Percentiles rank a stretch among this genome's conserved stretches.
Evolutionary conservation across 2,329 filamentous ascomycete species (phyloP).

Genomic region (Colletotrichum sp.): DNA sequence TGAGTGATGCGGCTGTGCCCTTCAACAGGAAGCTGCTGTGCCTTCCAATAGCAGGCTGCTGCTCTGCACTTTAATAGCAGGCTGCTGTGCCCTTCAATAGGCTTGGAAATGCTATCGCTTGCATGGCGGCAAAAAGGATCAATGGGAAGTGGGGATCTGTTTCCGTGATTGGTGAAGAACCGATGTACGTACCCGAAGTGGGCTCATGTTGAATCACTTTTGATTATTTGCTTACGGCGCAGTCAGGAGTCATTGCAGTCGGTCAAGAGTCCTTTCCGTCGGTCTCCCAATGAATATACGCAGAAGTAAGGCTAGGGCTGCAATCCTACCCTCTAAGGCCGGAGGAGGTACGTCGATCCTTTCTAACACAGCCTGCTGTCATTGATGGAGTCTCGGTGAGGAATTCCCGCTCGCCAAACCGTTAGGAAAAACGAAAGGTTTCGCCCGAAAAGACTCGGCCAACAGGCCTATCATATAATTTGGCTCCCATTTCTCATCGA

Average conservation of each 20-base stretch:
- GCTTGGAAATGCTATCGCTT: neutral
- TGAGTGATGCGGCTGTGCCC: too few relatives aligned
- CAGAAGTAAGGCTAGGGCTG: neutral
- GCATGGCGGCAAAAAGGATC: neutral
- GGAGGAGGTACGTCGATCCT: neutral
- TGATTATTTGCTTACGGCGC: neutral
- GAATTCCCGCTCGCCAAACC: neutral
- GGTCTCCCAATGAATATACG: neutral
- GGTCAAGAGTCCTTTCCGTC: neutral
- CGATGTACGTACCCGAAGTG: neutral
- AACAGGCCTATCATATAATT: neutral
- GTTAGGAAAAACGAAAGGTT: neutral
- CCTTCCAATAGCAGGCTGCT: too few relatives aligned
- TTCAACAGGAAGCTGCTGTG: too few relatives aligned
- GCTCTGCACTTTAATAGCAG: too few relatives aligned
- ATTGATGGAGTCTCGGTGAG: neutral
- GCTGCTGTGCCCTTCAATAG: neutral
- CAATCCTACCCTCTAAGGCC: neutral
- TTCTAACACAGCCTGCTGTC: neutral
- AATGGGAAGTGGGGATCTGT: neutral
- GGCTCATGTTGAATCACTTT: neutral
- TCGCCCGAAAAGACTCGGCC: neutral
- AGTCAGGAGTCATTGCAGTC: neutral
- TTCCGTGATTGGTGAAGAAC: neutral
- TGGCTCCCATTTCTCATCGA: neutral